Base-by-base conservation (phyloP, 331 rosid genomes). In the Telfairia occidentalis region DNA sequence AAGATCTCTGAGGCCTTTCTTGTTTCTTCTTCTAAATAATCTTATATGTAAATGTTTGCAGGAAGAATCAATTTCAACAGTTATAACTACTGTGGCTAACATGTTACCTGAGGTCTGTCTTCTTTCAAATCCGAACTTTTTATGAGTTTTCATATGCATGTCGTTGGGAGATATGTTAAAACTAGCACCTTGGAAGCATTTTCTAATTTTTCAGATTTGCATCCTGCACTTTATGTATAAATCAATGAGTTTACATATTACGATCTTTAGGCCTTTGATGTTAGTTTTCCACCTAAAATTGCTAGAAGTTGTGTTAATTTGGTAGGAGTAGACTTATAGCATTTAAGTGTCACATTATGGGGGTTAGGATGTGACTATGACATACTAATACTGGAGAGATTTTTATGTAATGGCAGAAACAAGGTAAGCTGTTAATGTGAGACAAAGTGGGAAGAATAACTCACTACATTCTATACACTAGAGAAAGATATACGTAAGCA, bases 71-170 rank as follows among this genome's bases (percentile, higher is more conserved):
- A 81, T 94, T 81, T 91, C 98, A 38, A 87, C 92, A 43, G 86
- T 88, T 80, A 84, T 94, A 81, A 87, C 85, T 77, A 82, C 86
- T 50, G 96, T 88, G 71, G 87, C 90, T 30, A 88, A 85, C 88
- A 83, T 94, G 96, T 83, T 94, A 82, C 98, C 98, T 24, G 92
- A 94, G 98, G 98, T 93, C 82, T 75, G 91, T 83, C 74, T 81
- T 42, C 48, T 12, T 60, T 45, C 53, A 30, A 16, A 6, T 5
- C 49, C 0, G 37, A 53, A 26, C 28, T 4, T 40, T 28, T 18
- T 75, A 2, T 75, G 71, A 28, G 24, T 75, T 75, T 10, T 75
- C 38, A 18, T 7, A 0, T 58, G 54, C 35, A 57, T 35, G 24
- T 29, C 24, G 4, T 45, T 48, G 28, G 21, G 26, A 35, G 71